These are phyloP conservation scores for Calonectria honghensis DNA, from an alignment of 2,329 filamentous ascomycete genomes.

Conservation along the genomic window DNA sequence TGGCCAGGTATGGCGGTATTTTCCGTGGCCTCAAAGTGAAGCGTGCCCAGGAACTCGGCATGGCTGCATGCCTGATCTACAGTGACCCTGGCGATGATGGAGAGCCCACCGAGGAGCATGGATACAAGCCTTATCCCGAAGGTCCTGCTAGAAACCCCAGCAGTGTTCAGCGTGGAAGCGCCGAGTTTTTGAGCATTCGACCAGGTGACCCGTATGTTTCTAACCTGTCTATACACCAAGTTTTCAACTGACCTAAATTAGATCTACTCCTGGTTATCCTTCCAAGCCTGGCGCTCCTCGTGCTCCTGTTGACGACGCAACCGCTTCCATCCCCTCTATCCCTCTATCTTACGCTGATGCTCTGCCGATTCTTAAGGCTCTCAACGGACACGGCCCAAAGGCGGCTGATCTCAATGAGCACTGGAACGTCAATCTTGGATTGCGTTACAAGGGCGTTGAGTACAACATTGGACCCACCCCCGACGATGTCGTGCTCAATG, in stretches of 20 bases:
- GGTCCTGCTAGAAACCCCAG: conserved; percentile 92
- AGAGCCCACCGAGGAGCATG: conserved; percentile 86
- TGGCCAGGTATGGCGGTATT: conserved; percentile 89
- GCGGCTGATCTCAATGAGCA: conserved; percentile 82
- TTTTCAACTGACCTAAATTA: conserved; percentile 49
- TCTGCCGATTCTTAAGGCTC: conserved; percentile 88
- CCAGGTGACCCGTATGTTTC: conserved; percentile 79
- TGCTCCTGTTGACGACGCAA: conserved; percentile 79
- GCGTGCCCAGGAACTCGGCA: conserved; percentile 91
- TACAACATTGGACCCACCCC: conserved; percentile 92
- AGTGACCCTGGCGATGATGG: conserved; percentile 93
- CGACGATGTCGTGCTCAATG: conserved; percentile 80
- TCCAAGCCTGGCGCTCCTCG: conserved; percentile 92
- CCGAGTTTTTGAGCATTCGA: conserved; percentile 83
- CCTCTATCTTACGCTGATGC: conserved; percentile 93
- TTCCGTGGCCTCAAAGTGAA: conserved; percentile 96
- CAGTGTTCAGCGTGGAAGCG: conserved; percentile 92
- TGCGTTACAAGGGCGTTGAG: conserved; percentile 86
- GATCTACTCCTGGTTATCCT: conserved; percentile 92
- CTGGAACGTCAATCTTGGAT: conserved; percentile 83
- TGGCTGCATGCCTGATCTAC: conserved; percentile 90
- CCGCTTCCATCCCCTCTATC: conserved; percentile 90
- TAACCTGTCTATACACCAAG: background rate
- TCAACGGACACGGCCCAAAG: conserved; percentile 91
- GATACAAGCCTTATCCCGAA: conserved; percentile 85